phyloP scores from a whole-genome alignment of 176 grass and related monocot genomes.

The Bolboschoenus planiculmis region DNA sequence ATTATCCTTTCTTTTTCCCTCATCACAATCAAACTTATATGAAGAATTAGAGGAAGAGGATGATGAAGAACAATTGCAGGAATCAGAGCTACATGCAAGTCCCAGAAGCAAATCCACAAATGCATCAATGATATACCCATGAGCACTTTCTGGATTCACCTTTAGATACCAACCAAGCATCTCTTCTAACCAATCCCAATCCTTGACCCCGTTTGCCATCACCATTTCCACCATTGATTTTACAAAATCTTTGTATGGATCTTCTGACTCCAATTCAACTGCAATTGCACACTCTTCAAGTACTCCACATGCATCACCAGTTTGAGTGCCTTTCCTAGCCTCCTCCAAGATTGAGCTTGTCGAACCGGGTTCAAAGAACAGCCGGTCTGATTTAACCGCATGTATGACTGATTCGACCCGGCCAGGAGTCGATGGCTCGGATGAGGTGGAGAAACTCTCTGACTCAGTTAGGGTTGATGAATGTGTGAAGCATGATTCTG shows the following conservation, averaged over 20 bases:
- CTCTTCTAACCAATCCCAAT: constrained; percentile 62
- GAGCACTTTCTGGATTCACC: constrained; percentile 43
- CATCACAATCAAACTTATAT: constrained; percentile 15
- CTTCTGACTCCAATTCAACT: constrained; percentile 56
- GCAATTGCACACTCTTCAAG: constrained; percentile 35
- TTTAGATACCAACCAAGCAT: constrained; percentile 76
- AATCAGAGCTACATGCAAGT: constrained; percentile 23
- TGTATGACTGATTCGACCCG: constrained; percentile 34
- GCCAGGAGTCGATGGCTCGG: constrained; percentile 27
- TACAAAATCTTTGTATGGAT: constrained; percentile 74
- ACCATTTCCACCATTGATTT: constrained; percentile 83
- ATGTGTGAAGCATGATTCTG: constrained; percentile 45
- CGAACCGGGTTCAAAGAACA: constrained; percentile 51
- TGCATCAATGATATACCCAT: constrained; percentile 48
- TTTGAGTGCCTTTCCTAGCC: neutral
- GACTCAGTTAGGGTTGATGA: constrained; percentile 50
- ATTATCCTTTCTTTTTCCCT: neutral
- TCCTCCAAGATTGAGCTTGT: constrained; percentile 62
- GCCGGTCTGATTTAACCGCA: constrained; percentile 46
- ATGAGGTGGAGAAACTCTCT: constrained; percentile 45
- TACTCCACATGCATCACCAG: neutral
- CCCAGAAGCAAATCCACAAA: constrained; percentile 72
- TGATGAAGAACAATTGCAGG: constrained; percentile 16
- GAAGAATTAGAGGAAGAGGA: constrained; percentile 11
- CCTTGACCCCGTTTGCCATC: constrained; percentile 40